Conservation (phyloP, 2,329 filamentous ascomycete genomes). For the Exophiala viscosa region DNA sequence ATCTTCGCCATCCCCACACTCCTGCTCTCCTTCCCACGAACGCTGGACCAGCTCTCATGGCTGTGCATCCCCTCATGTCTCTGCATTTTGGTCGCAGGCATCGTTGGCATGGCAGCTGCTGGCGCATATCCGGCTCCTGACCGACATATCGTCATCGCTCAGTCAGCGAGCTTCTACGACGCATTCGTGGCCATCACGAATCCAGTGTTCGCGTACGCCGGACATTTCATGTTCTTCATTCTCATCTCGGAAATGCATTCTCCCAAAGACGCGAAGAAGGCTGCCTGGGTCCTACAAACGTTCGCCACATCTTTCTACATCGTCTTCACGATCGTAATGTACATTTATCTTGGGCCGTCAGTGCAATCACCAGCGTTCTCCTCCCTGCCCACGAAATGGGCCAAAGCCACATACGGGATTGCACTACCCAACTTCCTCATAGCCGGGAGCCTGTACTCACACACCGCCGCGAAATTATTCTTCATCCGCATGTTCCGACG, state of each 20-base stretch:
- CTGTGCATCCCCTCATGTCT: conserved; percentile 44
- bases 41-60: conserved; percentile 49
- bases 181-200: conserved; percentile 51
- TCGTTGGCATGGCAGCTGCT: conserved; percentile 51
- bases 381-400: conserved; percentile 45
- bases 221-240: conserved; percentile 55
- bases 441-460: conserved; percentile 50
- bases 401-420: conserved; percentile 52
- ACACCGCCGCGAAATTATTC: conserved; percentile 51
- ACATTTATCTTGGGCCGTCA: conserved; percentile 47
- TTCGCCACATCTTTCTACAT: conserved; percentile 51
- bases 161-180: conserved; percentile 40
- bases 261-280: conserved; percentile 51
- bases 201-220: conserved; percentile 52
- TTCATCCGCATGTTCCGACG: conserved; percentile 18
- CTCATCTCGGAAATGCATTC: conserved; percentile 53
- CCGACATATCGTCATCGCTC: conserved; percentile 38
- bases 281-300: conserved; percentile 49
- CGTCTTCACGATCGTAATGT: conserved; percentile 50
- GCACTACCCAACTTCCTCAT: conserved; percentile 44
- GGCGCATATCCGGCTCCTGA: conserved; percentile 40
- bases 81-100: conserved; percentile 49
- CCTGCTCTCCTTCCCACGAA: conserved; percentile 48
- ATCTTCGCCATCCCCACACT: conserved; percentile 50
- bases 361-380: conserved; percentile 49